Base-by-base conservation (phyloP, 768 basidiomycete species). In the Hypsizygus marmoreus region DNA sequence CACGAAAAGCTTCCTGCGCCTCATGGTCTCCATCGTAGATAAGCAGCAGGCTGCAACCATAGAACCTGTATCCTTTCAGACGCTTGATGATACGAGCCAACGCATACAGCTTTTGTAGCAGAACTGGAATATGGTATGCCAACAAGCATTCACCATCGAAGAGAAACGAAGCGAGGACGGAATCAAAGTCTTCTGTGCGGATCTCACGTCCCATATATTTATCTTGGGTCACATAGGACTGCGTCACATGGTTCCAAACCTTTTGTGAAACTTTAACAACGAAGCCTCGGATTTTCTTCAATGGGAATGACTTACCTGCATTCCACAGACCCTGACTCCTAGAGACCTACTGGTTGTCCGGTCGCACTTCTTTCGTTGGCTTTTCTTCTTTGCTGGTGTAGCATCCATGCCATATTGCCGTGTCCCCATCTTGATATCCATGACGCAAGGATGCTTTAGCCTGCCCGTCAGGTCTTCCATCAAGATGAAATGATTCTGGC, bases 381-480 rank as follows among this genome's bases (percentile, higher is more conserved):
- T 97, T 73, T 88, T 94, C 80, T 97, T 97, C 74, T 99, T 99
- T 41, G 82, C 74, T 1, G 84, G 70, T 7, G 87, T 88, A 19
- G 97, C 97, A 56, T 97, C 92, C 72, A 95, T 89, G 14, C 97
- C 97, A 67, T 98, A 97, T 70, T 99, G 97, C 25, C 97, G 77
- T 23, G 95, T 97, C n/a, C 97, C 97, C 97, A 98, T 98, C 75
- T 99, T 99, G 57, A 99, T 73, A 67, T 99, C 97, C 59, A 98
- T 81, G 31, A 99, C 95, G 60, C 97, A 99, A 7, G 97, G 91
- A 39, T 79, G 81, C 67, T 89, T 95, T 60, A 97, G 67, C 25
- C 88, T 75, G 19, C 97, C 97, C 2, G 97, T 99, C 37, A 99
- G 73, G 61, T 99, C 97, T 67, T 99, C 97, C 94, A 99, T 97